A percentile compares a stretch with the other conserved stretches of the same genome.
phyloP scores from a whole-genome alignment of 202 grass and related monocot species.

The Panicum hallii region DNA sequence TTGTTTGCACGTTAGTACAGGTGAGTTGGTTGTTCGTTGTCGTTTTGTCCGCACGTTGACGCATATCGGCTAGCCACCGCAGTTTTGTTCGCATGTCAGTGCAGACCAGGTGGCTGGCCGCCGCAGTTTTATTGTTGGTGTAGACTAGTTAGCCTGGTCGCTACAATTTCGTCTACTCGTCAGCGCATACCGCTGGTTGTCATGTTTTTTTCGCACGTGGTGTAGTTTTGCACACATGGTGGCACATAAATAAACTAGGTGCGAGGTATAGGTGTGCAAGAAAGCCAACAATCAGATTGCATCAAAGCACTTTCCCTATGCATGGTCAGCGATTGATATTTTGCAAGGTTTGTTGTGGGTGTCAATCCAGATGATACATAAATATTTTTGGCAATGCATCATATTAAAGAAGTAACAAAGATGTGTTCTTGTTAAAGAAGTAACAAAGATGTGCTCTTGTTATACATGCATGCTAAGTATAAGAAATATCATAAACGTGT shows the following conservation, averaged over 20 bases:
- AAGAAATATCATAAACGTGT: not conserved
- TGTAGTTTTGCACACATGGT: not conserved
- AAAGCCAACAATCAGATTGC: rapidly evolving
- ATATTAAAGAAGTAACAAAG: not conserved
- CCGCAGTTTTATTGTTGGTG: no score
- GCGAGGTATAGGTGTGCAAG: no score
- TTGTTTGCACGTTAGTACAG: no score
- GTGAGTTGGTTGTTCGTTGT: no score
- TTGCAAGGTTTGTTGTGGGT: no score
- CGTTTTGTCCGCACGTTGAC: not conserved
- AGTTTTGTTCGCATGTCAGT: not conserved
- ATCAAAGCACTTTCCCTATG: rapidly evolving
- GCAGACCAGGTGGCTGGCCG: not conserved
- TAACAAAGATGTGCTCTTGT: not conserved
- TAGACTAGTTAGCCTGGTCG: rapidly evolving
- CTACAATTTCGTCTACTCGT: no score
- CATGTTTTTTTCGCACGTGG: not conserved
- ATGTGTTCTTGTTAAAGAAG: not conserved
- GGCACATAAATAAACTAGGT: not conserved
- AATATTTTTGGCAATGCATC: not conserved
- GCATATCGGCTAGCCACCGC: not conserved
- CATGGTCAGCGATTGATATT: not conserved
- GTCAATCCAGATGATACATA: not conserved
- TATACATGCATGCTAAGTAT: not conserved
- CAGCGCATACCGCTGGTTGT: no score